Percentiles rank a stretch among this genome's conserved stretches.
phyloP scores from a whole-genome alignment of 768 basidiomycete genomes.

The Tephrocybe sp. region DNA sequence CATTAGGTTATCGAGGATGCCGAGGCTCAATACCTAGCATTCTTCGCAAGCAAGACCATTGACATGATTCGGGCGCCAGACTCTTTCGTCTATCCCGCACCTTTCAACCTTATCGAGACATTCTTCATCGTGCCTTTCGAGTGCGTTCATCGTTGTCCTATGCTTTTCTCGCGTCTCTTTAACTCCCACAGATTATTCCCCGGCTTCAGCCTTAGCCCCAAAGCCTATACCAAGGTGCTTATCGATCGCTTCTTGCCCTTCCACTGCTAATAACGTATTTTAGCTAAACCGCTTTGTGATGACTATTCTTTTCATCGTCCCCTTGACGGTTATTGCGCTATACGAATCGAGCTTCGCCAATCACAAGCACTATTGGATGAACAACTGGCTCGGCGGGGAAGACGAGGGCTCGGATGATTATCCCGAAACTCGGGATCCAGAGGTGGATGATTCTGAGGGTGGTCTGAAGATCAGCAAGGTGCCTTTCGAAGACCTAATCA shows the following conservation, averaged over 20 bases:
- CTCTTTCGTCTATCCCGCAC: constrained; percentile 86
- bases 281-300: constrained; percentile 81
- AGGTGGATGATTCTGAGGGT: constrained; percentile 51
- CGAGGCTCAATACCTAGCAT: constrained; percentile 87
- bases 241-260: background rate
- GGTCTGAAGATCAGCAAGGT: constrained; percentile 71
- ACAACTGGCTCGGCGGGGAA: constrained; percentile 61
- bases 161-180: background rate
- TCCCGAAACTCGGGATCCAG: constrained; percentile 57
- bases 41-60: constrained; percentile 86
- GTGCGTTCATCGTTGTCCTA: constrained; percentile 44
- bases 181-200: constrained; percentile 36
- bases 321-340: constrained; percentile 71
- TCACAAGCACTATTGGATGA: constrained; percentile 60
- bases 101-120: constrained; percentile 87
- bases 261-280: constrained; percentile 9
- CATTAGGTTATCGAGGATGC: constrained; percentile 76
- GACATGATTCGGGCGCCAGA: constrained; percentile 87
- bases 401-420: constrained; percentile 61
- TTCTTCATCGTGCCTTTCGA: constrained; percentile 84
- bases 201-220: constrained; percentile 42
- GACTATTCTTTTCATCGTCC: constrained; percentile 79
- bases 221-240: constrained; percentile 58
- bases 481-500: constrained; percentile 67
- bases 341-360: constrained; percentile 63